Base-by-base conservation (phyloP, 352 stramenopile genomes). In the Globisporangium cederbergense region DNA sequence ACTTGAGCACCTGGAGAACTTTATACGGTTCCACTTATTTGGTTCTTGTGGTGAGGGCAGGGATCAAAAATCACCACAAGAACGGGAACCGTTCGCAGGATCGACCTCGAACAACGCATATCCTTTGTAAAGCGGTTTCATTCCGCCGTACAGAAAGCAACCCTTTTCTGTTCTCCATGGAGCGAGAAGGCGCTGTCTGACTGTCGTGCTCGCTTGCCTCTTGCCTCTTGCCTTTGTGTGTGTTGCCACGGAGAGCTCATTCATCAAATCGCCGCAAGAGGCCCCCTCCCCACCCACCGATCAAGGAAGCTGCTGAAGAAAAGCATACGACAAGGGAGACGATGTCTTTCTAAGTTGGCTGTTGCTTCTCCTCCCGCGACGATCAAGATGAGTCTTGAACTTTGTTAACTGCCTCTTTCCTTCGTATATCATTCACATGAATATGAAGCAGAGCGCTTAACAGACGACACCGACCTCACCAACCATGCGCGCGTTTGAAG, bases 271-370 rank as follows among this genome's bases (percentile, higher is more conserved):
- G 78, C 81, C 83, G 80, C 83, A 81, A 71, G 66, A 80, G 73
- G 77, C 78, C 78, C 78, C 82, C 77, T 76, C 68, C 76, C 80
- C 78, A 66, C 68, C 67, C 71, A 66, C 71, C 70, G 75, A 75
- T 62, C 78, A 74, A 85, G 74, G 73, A 80, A 78, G 80, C 82
- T 89, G 76, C 70, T 83, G 63, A 76, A 81, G 77, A 81, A 84
- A 76, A 89, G 80, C 74, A 89, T 77, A 76, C 77, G 59, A 83
- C 78, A 81, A 88, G 79, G 79, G 76, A 90, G 81, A 89, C 83
- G 75, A 92, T 92, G 83, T 89, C 83, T 92, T 92, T 92, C 83
- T 92, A 92, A 92, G 81, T 90, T 85, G 83, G 80, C 82, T 77
- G 70, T 77, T 51, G 52, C 61, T 62, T 68, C 79, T 88, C 80